Evolutionary conservation across 2,329 filamentous ascomycete species (phyloP), one percentile per base, ranked within the genome.

Genomic region (Aspergillus texensis): DNA sequence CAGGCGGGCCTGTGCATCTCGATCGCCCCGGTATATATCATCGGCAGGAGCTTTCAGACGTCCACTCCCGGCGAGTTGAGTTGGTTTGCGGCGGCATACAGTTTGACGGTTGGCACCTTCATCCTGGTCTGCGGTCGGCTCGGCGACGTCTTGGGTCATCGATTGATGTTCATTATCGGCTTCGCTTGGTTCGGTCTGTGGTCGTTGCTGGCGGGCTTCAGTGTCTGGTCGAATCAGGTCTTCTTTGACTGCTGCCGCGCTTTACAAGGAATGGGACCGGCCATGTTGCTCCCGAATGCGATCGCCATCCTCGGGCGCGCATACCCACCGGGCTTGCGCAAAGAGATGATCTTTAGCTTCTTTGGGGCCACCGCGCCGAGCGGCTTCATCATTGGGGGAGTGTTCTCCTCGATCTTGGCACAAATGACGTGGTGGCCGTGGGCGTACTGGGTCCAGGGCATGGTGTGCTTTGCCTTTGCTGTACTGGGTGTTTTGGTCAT

Each of bases 241-340:
- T 77, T 84, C n/a, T 86, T 86, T 67, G 78, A 84, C 65, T 78
- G 82, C 41, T 80, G 80, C 24, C 80, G 86, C 6, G 84, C 83
- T 0, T 73, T 88, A 2, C 86, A 88, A 63, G 86, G 77, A 1
- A 77, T 80, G 6, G 89, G 89, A 0, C 86, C 88, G 0, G 87
- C 88, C 0, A 78, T 91, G 26, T 77, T 84, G 9, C 78, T 91
- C 32, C 89, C 89, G 1, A 91, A 90, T 66, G 87, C 82, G 0
- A 75, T 91, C 16, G 88, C 88, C 1, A 81, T 91, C 19, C 74
- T 91, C 0, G 88, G 87, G 9, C 78, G 80, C 1, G 81, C 83
- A 0, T 90, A 89, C 67, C 77, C 81, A 0, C 84, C 85, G 0
- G 87, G 88, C 0, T 77, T 75, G 52, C 79, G 83, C 57, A 90